Base-by-base conservation (phyloP, 148 eudicot species). In the Chenopodium berlandieri region DNA sequence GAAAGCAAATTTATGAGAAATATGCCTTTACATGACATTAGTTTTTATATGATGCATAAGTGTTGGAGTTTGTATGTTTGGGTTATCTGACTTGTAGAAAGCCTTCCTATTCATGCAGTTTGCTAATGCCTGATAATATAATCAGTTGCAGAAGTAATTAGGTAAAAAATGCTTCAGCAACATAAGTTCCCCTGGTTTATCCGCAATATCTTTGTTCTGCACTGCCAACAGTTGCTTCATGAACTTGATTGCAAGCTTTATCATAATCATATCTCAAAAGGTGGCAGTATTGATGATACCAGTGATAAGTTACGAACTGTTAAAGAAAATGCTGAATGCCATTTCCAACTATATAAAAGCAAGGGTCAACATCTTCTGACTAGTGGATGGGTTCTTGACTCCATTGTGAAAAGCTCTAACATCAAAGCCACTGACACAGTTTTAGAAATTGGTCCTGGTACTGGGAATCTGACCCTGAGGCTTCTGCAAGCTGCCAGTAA, bases 381-480 rank as follows among this genome's bases (percentile, higher is more conserved):
- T 14, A 96, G 90, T 84, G 84, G 85, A 0, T 88, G 98, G 37
- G 82, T 94, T 37, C 92, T 96, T 9, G 95, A 96, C 27, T n/a
- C 99, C 25, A 96, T 96, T 83, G 92, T 96, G 25, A 83, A 58
- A 52, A 89, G 82, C 75, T 94, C 98, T 20, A 78, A 85, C 30
- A 83, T 94, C 48, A 84, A 82, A 64, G 68, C 88, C 0, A 87
- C 84, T 12, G 99, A 96, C 74, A 96, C 98, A 1, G 95, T 96
- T 78, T 87, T 96, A 27, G 99, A 96, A 85, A 92, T 96, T 63
- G 99, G 98, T 62, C 99, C 99, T 40, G 99, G 99, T 31, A 94
- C 99, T 3, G 99, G 99, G 47, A 96, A 96, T 81, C 92, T 96
- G 65, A 96, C 99, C 63, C 84, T 94, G 74, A 91, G 85, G 89